Evolutionary conservation across 805 yeast genomes (phyloP).

Genomic region (Scheffersomyces stipitis): DNA sequence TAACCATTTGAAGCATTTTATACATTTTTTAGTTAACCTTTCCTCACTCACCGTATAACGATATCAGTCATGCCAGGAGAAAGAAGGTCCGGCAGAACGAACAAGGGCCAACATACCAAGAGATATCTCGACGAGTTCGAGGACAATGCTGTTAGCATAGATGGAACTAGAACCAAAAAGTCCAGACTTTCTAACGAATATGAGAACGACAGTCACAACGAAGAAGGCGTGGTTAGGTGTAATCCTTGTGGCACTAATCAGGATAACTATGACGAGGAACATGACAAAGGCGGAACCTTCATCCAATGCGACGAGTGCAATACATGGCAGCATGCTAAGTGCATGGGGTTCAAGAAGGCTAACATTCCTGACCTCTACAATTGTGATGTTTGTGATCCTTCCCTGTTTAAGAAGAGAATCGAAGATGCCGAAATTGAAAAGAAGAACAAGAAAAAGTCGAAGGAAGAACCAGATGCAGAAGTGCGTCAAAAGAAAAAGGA

Average conservation of each 20-base stretch:
- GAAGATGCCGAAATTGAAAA: background rate
- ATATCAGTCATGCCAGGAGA: no score
- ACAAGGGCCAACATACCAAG: slow-evolving; percentile 40
- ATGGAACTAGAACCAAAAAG: background rate
- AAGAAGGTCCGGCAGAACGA: slow-evolving; percentile 38
- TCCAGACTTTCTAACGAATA: slow-evolving; percentile 6
- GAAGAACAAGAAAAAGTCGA: background rate
- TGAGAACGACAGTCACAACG: slow-evolving; percentile 20
- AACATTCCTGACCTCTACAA: slow-evolving; percentile 48
- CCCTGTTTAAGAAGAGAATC: background rate
- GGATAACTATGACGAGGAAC: slow-evolving; percentile 56
- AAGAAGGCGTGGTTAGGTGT: slow-evolving; percentile 54
- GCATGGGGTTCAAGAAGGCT: slow-evolving; percentile 51
- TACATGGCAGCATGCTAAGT: slow-evolving; percentile 71
- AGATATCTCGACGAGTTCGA: slow-evolving; percentile 23
- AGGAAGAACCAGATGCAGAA: background rate
- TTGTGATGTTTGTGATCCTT: slow-evolving; percentile 56
- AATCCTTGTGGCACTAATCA: slow-evolving; percentile 61
- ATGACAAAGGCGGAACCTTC: slow-evolving; percentile 56
- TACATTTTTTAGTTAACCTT: no score
- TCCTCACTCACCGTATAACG: no score
- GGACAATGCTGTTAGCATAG: slow-evolving; percentile 3
- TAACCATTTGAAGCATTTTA: no score
- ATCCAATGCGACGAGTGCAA: slow-evolving; percentile 64
- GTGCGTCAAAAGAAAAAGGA: background rate